Evolutionary conservation across 305 asterid species (phyloP).

Genomic region (Fraxinus dipetala): DNA sequence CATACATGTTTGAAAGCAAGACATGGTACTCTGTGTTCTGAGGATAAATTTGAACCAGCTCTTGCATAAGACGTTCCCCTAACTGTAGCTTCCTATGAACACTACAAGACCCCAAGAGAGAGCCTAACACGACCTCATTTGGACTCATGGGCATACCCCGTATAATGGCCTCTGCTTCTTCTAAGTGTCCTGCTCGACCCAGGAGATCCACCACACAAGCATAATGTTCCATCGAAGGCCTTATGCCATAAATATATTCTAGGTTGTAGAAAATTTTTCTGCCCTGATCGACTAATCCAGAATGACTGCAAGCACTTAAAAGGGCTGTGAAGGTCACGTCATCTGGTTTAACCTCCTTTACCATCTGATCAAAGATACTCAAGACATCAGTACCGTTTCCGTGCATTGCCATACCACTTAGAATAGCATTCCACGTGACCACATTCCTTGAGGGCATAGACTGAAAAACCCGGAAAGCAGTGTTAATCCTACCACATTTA

Average conservation of each 20-base stretch:
- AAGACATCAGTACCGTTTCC: constrained; percentile 55
- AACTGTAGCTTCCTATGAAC: constrained; percentile 46
- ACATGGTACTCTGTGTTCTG: constrained; percentile 58
- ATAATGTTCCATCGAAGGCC: constrained; percentile 65
- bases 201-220: constrained; percentile 75
- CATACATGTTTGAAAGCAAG: constrained; percentile 60
- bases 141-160: constrained; percentile 66
- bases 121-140: constrained; percentile 75
- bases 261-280: constrained; percentile 49
- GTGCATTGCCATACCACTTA: constrained; percentile 76
- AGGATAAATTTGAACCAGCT: constrained; percentile 51
- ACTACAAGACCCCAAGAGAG: constrained; percentile 69
- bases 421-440: constrained; percentile 67
- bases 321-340: constrained; percentile 64
- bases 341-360: constrained; percentile 54
- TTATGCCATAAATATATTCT: constrained; percentile 33
- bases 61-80: constrained; percentile 47
- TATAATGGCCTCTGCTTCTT: constrained; percentile 70
- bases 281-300: constrained; percentile 71
- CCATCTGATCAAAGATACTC: constrained; percentile 52
- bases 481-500: constrained; percentile 56
- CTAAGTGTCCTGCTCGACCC: constrained; percentile 63
- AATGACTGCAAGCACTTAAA: constrained; percentile 76
- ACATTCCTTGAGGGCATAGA: constrained; percentile 43
- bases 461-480: constrained; percentile 46